Evolutionary conservation across 225 moss, liverwort and hornwort species (phyloP).

Genomic region (Thuidium tamariscinum): DNA sequence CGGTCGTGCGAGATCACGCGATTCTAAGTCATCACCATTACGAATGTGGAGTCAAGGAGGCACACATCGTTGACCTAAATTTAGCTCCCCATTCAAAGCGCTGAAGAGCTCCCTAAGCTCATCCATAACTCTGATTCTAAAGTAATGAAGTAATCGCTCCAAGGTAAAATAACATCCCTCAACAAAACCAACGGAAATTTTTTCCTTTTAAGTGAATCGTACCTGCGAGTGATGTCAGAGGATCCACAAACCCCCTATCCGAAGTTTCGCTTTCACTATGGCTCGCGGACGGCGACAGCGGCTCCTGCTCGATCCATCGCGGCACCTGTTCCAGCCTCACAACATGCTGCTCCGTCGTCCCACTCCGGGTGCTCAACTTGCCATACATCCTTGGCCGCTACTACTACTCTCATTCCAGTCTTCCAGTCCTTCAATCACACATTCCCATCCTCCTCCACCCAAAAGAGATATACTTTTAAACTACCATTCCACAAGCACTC

Average conservation of each 20-base stretch:
- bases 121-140: neutral
- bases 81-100: neutral
- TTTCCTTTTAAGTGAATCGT: neutral
- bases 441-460: neutral
- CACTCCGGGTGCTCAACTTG: slow-evolving; percentile 60
- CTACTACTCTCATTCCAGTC: slow-evolving; percentile 46
- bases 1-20: neutral
- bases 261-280: slow-evolving; percentile 55
- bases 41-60: neutral
- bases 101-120: neutral
- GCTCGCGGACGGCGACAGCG: slow-evolving; percentile 61
- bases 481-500: neutral
- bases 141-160: neutral
- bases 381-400: slow-evolving; percentile 64
- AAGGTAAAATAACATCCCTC: neutral
- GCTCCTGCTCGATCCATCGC: slow-evolving; percentile 91
- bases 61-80: neutral
- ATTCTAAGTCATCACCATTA: neutral
- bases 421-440: neutral
- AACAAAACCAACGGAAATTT: neutral
- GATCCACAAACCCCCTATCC: slow-evolving; percentile 76
- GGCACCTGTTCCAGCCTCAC: slow-evolving; percentile 96
- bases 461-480: neutral
- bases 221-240: slow-evolving; percentile 71
- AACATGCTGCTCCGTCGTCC: slow-evolving; percentile 44